Percentiles rank a stretch among this genome's conserved stretches.
Conservation (phyloP, 2,329 filamentous ascomycete genomes). For the Sporothrix globosa region DNA sequence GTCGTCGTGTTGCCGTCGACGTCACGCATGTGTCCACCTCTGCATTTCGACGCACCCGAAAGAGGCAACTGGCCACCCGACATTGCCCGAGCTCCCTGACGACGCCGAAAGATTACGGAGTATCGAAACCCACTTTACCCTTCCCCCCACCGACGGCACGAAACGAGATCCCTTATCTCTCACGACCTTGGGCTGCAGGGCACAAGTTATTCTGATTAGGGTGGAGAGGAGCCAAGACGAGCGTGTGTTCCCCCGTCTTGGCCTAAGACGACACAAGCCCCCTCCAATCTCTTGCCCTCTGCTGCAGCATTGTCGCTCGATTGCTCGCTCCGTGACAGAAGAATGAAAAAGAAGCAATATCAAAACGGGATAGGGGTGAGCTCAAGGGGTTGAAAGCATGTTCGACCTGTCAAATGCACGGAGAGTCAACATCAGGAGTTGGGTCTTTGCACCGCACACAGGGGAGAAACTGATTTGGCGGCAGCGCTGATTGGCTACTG, state of each 20-base stretch:
- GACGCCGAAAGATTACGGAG: not conserved
- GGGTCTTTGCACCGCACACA: not conserved
- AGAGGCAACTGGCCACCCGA: constrained; percentile 19
- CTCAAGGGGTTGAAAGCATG: too few species aligned
- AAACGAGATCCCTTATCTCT: constrained; percentile 24
- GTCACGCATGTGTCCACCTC: not conserved
- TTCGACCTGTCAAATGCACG: not conserved
- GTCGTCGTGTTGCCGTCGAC: not conserved
- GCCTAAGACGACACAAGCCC: not conserved
- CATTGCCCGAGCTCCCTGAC: constrained; percentile 12
- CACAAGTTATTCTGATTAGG: constrained; percentile 3
- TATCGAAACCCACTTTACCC: not conserved
- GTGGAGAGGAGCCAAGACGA: not conserved
- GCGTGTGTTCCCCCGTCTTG: not conserved
- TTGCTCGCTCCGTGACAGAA: too few species aligned
- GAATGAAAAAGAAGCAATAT: too few species aligned
- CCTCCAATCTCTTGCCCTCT: too few species aligned
- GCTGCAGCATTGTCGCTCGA: too few species aligned
- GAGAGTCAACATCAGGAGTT: too few species aligned
- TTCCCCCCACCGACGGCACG: constrained; percentile 19
- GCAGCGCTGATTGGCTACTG: constrained; percentile 19
- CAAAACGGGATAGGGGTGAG: too few species aligned
- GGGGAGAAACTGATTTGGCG: constrained; percentile 9
- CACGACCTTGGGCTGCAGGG: not conserved
- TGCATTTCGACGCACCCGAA: not conserved